Conservation (phyloP, 2,329 filamentous ascomycete species). For the Trichoderma citrinoviride region DNA sequence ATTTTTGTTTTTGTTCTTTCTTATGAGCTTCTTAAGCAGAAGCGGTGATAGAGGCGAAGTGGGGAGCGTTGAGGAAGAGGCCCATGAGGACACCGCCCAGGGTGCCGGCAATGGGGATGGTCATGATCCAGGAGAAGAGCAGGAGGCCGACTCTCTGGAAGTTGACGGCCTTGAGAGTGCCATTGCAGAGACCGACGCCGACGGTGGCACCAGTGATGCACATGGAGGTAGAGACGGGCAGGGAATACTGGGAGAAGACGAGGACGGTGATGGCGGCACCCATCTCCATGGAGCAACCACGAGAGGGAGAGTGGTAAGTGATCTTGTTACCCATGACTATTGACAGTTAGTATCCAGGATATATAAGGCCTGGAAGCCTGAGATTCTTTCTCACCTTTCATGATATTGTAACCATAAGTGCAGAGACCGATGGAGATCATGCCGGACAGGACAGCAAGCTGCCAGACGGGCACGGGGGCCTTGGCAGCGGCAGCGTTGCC, state of each 20-base stretch:
- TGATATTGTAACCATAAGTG: constrained; percentile 81
- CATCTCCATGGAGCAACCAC: constrained; percentile 72
- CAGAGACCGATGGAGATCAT: constrained; percentile 65
- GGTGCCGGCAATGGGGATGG: constrained; percentile 43
- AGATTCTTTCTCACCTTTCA: constrained; percentile 60
- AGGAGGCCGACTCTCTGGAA: constrained; percentile 69
- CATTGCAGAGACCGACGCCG: constrained; percentile 75
- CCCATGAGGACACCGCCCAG: constrained; percentile 43
- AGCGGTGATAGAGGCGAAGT: constrained; percentile 24
- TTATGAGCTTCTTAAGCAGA: neutral
- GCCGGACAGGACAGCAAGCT: constrained; percentile 65
- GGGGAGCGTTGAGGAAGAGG: constrained; percentile 41
- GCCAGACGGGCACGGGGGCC: constrained; percentile 69
- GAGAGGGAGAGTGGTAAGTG: constrained; percentile 62
- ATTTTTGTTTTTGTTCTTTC: neutral
- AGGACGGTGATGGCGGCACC: constrained; percentile 74
- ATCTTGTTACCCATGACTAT: constrained; percentile 78
- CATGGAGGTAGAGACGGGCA: constrained; percentile 75
- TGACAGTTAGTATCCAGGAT: neutral
- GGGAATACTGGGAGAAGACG: constrained; percentile 70
- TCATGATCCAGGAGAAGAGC: constrained; percentile 58
- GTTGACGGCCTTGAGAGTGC: constrained; percentile 69
- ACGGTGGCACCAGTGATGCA: constrained; percentile 79
- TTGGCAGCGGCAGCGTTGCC: constrained; percentile 60
- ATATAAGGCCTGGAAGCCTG: neutral